A percentile compares a stretch with the other conserved stretches of the same genome.
Conservation (phyloP, 257 asterid species). For the Solanum paucissectum region DNA sequence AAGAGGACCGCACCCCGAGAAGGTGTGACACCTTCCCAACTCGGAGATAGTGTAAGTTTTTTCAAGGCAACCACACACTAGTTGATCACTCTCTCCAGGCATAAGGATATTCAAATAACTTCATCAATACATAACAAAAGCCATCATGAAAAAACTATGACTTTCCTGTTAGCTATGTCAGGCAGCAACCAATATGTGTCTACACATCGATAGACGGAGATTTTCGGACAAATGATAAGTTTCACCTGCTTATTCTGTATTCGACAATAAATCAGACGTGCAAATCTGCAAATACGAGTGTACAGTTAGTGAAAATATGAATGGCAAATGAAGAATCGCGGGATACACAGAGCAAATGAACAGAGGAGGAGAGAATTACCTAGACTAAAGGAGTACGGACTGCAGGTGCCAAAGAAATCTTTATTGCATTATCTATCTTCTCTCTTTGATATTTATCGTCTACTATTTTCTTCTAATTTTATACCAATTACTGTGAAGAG, state of each 20-base stretch:
- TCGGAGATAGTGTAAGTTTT: neutral
- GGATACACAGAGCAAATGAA: neutral
- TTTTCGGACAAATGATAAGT: neutral
- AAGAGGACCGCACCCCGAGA: neutral
- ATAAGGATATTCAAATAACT: neutral
- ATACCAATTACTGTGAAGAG: slow-evolving; percentile 29
- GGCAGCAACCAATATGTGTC: neutral
- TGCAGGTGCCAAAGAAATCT: neutral
- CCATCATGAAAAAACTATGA: slow-evolving; percentile 30
- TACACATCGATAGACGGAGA: neutral
- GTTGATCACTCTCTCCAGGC: neutral
- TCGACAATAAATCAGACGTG: neutral
- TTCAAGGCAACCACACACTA: neutral
- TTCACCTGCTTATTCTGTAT: neutral
- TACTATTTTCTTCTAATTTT: neutral
- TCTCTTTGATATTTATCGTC: neutral
- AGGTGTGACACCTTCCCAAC: neutral
- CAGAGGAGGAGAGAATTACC: neutral
- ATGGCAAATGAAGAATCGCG: neutral
- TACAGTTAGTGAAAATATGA: neutral
- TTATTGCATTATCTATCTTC: slow-evolving; percentile 5
- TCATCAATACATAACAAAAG: slow-evolving; percentile 5
- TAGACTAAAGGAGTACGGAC: neutral
- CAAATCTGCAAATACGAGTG: slow-evolving; percentile 5
- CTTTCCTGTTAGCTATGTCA: slow-evolving; percentile 13